Base-by-base conservation (phyloP, 2,329 filamentous ascomycete species). In the Dothidotthia symphoricarpi region DNA sequence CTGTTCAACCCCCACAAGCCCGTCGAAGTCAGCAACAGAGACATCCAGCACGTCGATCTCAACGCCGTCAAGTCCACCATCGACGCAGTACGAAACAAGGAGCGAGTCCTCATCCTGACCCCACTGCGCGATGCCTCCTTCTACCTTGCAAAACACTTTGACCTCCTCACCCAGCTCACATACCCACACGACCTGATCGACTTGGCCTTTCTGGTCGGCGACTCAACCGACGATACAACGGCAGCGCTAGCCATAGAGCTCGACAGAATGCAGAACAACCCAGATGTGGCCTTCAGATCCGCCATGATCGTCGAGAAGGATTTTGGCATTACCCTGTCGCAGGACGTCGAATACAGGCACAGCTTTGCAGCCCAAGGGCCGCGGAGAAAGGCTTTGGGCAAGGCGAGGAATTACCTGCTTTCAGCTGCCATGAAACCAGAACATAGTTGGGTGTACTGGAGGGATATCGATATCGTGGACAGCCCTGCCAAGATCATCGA, bases 401-500 rank as follows among this genome's bases (percentile, higher is more conserved):
- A 78, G 53, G 93, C 93, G 17, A 81, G 93, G 55, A 98, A 98
- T 67, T 98, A 95, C 67, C 76, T 98, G 14, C 79, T 98, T 2
- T 80, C 82, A 22, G 76, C 88, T 0, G 85, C 93, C 3, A 65
- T 98, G 57, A 95, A 94, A 72, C 82, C 89, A 0, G 89, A 97
- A 45, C 93, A 98, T 65, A 91, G 89, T 7, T 98, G 93, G 93
- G 90, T 97, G 7, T 97, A 96, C 68, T 98, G 93, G 93, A 82
- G 93, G 43, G 93, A 98, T 66, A 90, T 95, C 33, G 93, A 98
- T 67, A 96, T 98, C 55, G 82, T 87, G 31, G 90, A 98, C 62
- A 95, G 86, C 64, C 88, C 91, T 2, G 77, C 79, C 48, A 83
- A 80, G 61, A 94, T 98, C 45, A 75, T 98, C 24, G 90, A 98